Conservation (phyloP, 371 early-diverging fungal genomes). For the Furculomyces boomerangus region DNA sequence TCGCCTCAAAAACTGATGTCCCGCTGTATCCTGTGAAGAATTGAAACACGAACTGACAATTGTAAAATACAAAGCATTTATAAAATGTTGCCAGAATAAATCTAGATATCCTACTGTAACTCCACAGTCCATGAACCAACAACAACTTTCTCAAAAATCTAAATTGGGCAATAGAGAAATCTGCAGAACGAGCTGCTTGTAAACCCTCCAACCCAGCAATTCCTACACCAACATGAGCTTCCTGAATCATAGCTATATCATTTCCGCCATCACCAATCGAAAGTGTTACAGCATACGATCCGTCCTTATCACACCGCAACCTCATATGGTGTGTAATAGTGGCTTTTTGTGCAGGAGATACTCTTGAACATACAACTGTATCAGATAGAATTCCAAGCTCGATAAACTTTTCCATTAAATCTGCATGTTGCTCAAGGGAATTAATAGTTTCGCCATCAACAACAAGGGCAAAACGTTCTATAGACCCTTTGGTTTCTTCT, state of each 20-base stretch:
- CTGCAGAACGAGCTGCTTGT: slow-evolving; percentile 63
- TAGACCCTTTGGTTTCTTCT: slow-evolving; percentile 13
- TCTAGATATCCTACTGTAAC: slow-evolving; percentile 50
- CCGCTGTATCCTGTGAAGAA: slow-evolving; percentile 64
- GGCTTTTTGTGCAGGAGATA: slow-evolving; percentile 88
- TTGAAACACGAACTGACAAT: slow-evolving; percentile 42
- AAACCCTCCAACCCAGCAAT: slow-evolving; percentile 77
- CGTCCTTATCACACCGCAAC: slow-evolving; percentile 29
- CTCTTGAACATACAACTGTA: slow-evolving; percentile 82
- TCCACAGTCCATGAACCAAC: slow-evolving; percentile 68
- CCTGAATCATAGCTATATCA: slow-evolving; percentile 94
- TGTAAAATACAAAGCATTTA: slow-evolving; percentile 60
- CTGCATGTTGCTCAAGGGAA: slow-evolving; percentile 30
- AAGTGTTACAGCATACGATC: slow-evolving; percentile 48
- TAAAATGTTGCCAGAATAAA: slow-evolving; percentile 59
- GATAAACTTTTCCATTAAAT: slow-evolving; percentile 33
- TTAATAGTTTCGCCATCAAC: slow-evolving; percentile 63
- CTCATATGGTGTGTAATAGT: slow-evolving; percentile 60
- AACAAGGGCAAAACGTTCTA: slow-evolving; percentile 37
- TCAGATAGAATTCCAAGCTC: slow-evolving; percentile 47
- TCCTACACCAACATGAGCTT: slow-evolving; percentile 68
- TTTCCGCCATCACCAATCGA: slow-evolving; percentile 97
- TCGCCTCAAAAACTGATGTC: slow-evolving; percentile 56
- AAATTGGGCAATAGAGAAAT: slow-evolving; percentile 73
- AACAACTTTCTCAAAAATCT: slow-evolving; percentile 44